Conservation (phyloP, 2,329 filamentous ascomycete genomes). For the Colletotrichum sp. region DNA sequence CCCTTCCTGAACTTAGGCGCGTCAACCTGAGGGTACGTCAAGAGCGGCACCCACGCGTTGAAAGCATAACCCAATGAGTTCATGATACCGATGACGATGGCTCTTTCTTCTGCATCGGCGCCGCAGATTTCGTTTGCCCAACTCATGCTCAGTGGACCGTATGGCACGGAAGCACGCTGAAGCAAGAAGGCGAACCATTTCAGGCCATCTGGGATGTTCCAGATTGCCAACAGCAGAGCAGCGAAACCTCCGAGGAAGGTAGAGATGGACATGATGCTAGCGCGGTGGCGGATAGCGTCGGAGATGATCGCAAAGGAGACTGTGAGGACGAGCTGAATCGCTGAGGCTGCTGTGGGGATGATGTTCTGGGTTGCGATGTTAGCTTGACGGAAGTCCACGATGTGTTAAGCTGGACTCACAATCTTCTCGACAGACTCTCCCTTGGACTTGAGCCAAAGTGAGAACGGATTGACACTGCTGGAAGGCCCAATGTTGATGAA, state of each 20-base stretch:
- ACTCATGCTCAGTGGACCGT: conserved; percentile 13
- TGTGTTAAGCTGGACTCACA: conserved; percentile 37
- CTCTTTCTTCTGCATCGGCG: conserved; percentile 9
- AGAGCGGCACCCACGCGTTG: conserved; percentile 61
- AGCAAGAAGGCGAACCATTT: conserved; percentile 59
- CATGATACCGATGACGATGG: conserved; percentile 19
- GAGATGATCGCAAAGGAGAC: conserved; percentile 15
- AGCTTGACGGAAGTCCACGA: background rate
- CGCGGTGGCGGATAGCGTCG: conserved; percentile 11
- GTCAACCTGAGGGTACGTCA: conserved; percentile 54
- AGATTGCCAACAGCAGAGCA: conserved; percentile 51
- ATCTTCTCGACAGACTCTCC: conserved; percentile 54
- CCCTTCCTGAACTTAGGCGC: conserved; percentile 47
- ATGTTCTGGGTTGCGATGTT: background rate
- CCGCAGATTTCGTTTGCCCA: conserved; percentile 20
- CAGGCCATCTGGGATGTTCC: conserved; percentile 59
- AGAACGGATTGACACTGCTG: conserved; percentile 37
- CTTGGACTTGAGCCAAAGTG: conserved; percentile 45
- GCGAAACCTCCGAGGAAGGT: conserved; percentile 14
- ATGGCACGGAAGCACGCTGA: conserved; percentile 11
- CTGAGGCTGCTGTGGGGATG: conserved; percentile 13
- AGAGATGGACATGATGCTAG: conserved; percentile 11
- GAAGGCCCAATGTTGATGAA: conserved; percentile 56
- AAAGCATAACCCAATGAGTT: conserved; percentile 39
- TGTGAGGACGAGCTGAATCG: conserved; percentile 10